Evolutionary conservation across 306 rosid species (phyloP), one percentile per base, ranked within the genome.

Genomic region (Medicago lupulina): DNA sequence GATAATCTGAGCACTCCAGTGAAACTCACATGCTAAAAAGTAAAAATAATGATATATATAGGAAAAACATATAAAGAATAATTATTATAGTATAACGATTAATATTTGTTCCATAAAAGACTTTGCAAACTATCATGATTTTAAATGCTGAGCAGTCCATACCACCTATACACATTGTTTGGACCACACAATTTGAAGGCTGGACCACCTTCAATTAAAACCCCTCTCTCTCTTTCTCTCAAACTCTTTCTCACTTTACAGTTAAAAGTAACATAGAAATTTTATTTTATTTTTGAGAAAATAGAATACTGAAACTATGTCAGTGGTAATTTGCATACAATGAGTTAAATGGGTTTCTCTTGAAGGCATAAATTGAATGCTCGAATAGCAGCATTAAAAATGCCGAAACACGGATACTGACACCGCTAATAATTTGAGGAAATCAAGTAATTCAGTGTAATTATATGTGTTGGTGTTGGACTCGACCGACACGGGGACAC

Each of bases 181-280:
- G 97, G 96, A 84, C 96, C 92, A 88, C 92, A 83, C 81, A 82
- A 28, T 71, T 68, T n/a, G 19, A 66, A 47, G 34, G 44, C 82
- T 65, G 97, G 92, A 91, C 96, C 98, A 88, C 88, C 65, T 78
- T 80, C 84, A 73, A 58, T 58, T 76, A 76, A 83, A 64, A 44
- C 77, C n/a, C n/a, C n/a, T n/a, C n/a, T n/a, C n/a, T n/a, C n/a
- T n/a, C n/a, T n/a, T n/a, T 60, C 49, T 50, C 77, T 70, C 77
- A 69, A 80, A 46, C 74, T 71, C 73, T 70, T 31, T 46, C 57
- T 72, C 11, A 65, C 72, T 57, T 67, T 34, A 10, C 70, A 65
- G 76, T 43, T 55, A 49, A 16, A 66, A 58, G 50, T 44, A 82
- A 76, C 51, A 66, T 21, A 60, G 76, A 66, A 46, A 71, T 46